These are phyloP conservation scores for Geotrichum europaeum DNA, from an alignment of 1,139 yeast genomes.

Conservation along the genomic window DNA sequence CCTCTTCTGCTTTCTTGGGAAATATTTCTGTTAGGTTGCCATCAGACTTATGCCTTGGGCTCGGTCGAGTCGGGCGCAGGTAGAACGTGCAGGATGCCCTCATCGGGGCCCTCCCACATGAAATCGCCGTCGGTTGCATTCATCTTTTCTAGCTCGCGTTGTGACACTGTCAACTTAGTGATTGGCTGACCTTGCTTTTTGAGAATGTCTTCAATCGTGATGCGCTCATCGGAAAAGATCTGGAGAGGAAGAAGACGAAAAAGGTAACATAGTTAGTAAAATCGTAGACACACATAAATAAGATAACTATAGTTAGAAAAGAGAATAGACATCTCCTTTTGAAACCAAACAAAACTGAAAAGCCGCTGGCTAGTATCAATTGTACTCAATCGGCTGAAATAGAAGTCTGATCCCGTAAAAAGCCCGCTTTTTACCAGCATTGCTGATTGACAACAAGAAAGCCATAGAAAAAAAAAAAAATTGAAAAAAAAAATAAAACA, in stretches of 20 bases:
- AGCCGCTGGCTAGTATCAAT: neutral
- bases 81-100: neutral
- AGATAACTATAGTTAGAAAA: neutral
- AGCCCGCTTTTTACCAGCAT: no score
- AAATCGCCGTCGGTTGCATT: conserved; percentile 9
- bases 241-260: conserved; percentile 22
- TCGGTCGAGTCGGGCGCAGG: neutral
- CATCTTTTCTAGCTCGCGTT: conserved; percentile 3
- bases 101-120: conserved; percentile 9
- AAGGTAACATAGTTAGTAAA: neutral
- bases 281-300: neutral
- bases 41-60: neutral
- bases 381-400: neutral
- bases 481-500: neutral
- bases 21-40: neutral
- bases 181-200: conserved; percentile 70
- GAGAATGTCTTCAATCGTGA: conserved; percentile 77
- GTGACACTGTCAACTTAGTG: conserved; percentile 37
- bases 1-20: neutral
- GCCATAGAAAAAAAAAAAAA: neutral
- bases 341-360: neutral
- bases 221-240: conserved; percentile 68
- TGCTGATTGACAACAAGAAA: no score
- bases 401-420: no score
- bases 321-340: neutral